Conservation (phyloP, 306 rosid genomes). For the Malus asiatica region DNA sequence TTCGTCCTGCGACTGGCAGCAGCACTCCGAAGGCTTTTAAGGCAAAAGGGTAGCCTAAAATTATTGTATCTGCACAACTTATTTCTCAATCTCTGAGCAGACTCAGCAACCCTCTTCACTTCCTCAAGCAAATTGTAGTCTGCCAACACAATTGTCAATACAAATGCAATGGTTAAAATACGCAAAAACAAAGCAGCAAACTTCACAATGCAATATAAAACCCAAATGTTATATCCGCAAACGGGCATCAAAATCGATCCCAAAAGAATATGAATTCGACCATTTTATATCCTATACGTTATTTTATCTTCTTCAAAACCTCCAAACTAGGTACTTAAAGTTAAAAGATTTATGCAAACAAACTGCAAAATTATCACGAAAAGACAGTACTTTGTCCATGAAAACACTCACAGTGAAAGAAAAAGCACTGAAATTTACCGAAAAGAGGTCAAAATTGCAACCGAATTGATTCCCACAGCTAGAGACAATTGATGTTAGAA, state of each 20-base stretch:
- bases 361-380: not conserved
- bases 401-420: not conserved
- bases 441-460: not conserved
- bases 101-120: constrained; percentile 77
- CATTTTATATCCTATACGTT: not conserved
- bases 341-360: not conserved
- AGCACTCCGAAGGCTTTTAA: constrained; percentile 43
- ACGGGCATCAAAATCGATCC: not conserved
- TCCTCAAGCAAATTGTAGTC: constrained; percentile 89
- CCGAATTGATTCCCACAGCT: not conserved
- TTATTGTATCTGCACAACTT: constrained; percentile 44
- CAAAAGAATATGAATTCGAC: not conserved
- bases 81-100: constrained; percentile 61
- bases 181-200: not conserved
- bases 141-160: constrained; percentile 12
- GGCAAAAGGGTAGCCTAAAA: constrained; percentile 46
- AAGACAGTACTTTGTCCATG: not conserved
- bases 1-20: constrained; percentile 60
- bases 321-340: not conserved
- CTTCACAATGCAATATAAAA: not conserved
- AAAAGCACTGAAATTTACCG: not conserved
- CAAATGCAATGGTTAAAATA: not conserved
- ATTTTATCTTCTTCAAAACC: not conserved
- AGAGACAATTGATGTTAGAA: not conserved
- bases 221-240: not conserved